Evolutionary conservation across 495 filamentous ascomycete genomes (phyloP).

Genomic region (Talaromyces ruber): DNA sequence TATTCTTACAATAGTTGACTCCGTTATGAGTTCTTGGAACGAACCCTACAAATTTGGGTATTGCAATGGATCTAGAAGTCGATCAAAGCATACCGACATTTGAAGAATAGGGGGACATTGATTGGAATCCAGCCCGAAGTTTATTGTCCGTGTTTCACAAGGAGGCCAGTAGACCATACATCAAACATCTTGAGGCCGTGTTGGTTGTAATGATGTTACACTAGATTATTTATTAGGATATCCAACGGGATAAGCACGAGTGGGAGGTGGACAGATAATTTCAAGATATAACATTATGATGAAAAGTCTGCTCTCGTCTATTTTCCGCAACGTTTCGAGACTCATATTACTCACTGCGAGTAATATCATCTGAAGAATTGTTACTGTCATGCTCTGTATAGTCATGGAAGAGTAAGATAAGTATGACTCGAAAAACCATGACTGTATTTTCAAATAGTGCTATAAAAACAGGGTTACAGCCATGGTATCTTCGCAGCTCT

Average conservation of each 20-base stretch:
- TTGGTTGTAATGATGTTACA: not conserved
- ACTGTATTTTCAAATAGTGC: not conserved
- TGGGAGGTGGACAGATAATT: not conserved
- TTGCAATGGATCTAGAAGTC: not conserved
- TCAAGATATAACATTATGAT: not conserved
- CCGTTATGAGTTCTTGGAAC: not conserved
- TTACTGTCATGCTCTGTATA: not conserved
- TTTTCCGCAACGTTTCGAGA: not conserved
- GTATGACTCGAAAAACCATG: not conserved
- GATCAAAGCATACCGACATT: not conserved
- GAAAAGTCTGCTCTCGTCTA: not conserved
- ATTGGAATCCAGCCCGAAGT: not conserved
- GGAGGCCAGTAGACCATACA: not conserved
- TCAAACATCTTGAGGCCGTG: not conserved
- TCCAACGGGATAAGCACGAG: not conserved
- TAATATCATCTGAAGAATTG: not conserved
- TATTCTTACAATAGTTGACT: not conserved
- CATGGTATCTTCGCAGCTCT: not conserved
- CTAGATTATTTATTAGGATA: not conserved
- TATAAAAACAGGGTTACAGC: not conserved
- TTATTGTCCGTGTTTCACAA: not conserved
- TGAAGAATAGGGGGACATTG: not conserved
- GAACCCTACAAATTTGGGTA: not conserved
- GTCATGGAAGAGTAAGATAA: not conserved
- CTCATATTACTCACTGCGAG: not conserved